Evolutionary conservation across 768 basidiomycete species (phyloP).

Genomic region (Tylopilus intermedius): DNA sequence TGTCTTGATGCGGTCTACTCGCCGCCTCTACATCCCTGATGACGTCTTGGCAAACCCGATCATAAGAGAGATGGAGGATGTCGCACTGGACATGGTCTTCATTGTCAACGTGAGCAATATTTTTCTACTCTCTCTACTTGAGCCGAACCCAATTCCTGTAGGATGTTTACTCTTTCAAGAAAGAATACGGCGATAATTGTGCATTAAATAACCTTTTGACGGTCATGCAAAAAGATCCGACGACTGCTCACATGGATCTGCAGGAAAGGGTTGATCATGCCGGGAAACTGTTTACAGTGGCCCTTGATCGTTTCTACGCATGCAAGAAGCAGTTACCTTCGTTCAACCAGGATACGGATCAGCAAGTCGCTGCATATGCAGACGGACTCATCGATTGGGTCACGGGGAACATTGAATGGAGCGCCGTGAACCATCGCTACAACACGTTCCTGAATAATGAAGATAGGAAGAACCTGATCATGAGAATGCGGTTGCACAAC

Average conservation of each 20-base stretch:
- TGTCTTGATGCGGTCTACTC: slow-evolving; percentile 28
- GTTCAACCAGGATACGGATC: slow-evolving; percentile 14
- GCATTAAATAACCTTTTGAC: slow-evolving; percentile 27
- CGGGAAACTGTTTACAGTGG: slow-evolving; percentile 17
- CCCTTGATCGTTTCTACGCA: slow-evolving; percentile 19
- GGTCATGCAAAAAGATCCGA: slow-evolving; percentile 24
- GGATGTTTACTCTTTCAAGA: slow-evolving; percentile 31
- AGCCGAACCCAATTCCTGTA: neutral
- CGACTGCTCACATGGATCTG: slow-evolving; percentile 20
- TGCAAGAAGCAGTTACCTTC: slow-evolving; percentile 21
- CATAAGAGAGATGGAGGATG: slow-evolving; percentile 26
- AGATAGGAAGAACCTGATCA: slow-evolving; percentile 21
- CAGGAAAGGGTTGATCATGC: slow-evolving; percentile 22
- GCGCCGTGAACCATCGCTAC: slow-evolving; percentile 24
- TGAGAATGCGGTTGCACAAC: slow-evolving; percentile 14
- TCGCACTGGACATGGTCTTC: slow-evolving; percentile 24
- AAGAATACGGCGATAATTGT: slow-evolving; percentile 26
- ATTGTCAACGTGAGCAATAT: slow-evolving; percentile 20
- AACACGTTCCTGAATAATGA: slow-evolving; percentile 17
- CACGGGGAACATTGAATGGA: slow-evolving; percentile 27
- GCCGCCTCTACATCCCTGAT: slow-evolving; percentile 23
- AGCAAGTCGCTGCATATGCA: slow-evolving; percentile 17
- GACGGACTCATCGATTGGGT: slow-evolving; percentile 27
- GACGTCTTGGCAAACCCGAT: slow-evolving; percentile 18
- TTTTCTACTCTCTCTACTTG: neutral